These are phyloP conservation scores for Aquanectria penicillioides DNA, from an alignment of 2,329 filamentous ascomycete genomes.

Conservation along the genomic window DNA sequence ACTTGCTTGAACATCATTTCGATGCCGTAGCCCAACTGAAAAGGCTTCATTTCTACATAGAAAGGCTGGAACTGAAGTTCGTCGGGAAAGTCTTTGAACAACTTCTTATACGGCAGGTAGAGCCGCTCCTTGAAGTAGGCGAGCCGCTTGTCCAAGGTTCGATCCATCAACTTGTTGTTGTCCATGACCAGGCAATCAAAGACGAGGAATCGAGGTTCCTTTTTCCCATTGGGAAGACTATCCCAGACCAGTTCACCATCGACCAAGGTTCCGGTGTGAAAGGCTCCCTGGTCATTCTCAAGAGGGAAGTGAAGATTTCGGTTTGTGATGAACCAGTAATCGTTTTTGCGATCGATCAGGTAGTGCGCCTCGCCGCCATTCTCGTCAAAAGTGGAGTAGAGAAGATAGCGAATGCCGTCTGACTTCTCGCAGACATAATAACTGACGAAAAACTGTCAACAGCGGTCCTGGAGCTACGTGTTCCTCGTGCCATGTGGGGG, in stretches of 20 bases:
- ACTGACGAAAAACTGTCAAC: conserved; percentile 50
- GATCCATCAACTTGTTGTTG: conserved; percentile 77
- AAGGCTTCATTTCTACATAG: conserved; percentile 85
- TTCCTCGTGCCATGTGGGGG: conserved; percentile 11
- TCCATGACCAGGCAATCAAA: conserved; percentile 93
- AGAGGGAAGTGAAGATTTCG: conserved; percentile 82
- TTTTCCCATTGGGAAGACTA: conserved; percentile 71
- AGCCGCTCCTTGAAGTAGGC: conserved; percentile 85
- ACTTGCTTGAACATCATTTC: conserved; percentile 92
- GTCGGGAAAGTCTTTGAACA: conserved; percentile 73
- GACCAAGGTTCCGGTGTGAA: conserved; percentile 83
- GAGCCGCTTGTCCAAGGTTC: conserved; percentile 87
- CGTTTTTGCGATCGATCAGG: conserved; percentile 96
- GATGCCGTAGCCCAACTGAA: conserved; percentile 88
- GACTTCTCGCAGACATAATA: conserved; percentile 99
- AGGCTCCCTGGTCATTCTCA: conserved; percentile 70
- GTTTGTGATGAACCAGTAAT: conserved; percentile 86
- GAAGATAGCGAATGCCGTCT: conserved; percentile 93
- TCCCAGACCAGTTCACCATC: conserved; percentile 96
- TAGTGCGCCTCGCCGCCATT: conserved; percentile 77
- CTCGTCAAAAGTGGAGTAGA: conserved; percentile 82
- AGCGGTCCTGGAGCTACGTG: background rate
- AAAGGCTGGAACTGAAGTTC: conserved; percentile 80
- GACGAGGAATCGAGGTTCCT: conserved; percentile 84
- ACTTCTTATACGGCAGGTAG: conserved; percentile 73